Evolutionary conservation across 2,329 filamentous ascomycete species (phyloP).

Genomic region (Rhytidhysteron rufulum): DNA sequence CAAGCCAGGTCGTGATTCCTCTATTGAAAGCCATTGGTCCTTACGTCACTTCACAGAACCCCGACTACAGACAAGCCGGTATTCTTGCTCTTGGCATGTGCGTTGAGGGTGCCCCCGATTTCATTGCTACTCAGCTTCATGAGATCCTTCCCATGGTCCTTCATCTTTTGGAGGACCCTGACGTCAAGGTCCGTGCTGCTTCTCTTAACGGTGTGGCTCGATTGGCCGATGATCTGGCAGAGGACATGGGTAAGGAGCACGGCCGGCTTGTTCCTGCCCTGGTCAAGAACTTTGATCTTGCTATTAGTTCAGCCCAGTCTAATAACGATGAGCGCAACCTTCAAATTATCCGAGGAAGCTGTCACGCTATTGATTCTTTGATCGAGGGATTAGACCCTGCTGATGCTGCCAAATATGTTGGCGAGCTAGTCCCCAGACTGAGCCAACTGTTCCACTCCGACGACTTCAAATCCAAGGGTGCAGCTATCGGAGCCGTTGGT

Average conservation of each 20-base stretch:
- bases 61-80: constrained; percentile 81
- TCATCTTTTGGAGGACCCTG: constrained; percentile 77
- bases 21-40: constrained; percentile 80
- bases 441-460: constrained; percentile 78
- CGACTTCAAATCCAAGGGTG: constrained; percentile 84
- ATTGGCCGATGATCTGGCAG: constrained; percentile 87
- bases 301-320: constrained; percentile 60
- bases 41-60: constrained; percentile 71
- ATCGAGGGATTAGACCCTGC: constrained; percentile 80
- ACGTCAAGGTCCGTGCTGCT: constrained; percentile 79
- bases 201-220: constrained; percentile 84
- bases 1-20: constrained; percentile 90
- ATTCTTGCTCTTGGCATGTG: constrained; percentile 90
- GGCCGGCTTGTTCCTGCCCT: constrained; percentile 78
- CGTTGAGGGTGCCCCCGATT: constrained; percentile 95
- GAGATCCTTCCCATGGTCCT: constrained; percentile 82
- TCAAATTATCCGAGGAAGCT: constrained; percentile 83
- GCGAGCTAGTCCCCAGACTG: constrained; percentile 78
- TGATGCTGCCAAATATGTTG: constrained; percentile 76
- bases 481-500: constrained; percentile 83
- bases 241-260: constrained; percentile 84
- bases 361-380: constrained; percentile 85
- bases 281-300: constrained; percentile 82
- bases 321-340: constrained; percentile 69
- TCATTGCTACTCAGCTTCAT: constrained; percentile 88